Evolutionary conservation across 129 eudicot species (phyloP), one percentile per base, ranked within the genome.

Genomic region (Flaveria ramosissima): DNA sequence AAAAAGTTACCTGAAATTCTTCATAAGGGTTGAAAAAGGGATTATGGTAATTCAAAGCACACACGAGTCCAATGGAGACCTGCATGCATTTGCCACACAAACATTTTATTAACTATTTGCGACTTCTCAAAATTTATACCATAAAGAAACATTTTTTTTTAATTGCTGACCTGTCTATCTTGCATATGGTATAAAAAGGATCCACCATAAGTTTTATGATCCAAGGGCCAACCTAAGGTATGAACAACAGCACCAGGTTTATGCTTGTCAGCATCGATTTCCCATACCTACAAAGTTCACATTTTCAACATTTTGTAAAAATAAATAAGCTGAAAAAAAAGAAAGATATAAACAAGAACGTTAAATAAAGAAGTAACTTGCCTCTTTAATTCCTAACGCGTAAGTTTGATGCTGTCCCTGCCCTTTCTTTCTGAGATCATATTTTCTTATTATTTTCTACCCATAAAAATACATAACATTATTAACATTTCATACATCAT

Each of bases 331-430:
- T 32, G 11, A 19, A 63, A 57, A 71, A 70, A 50, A 19, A 63
- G 45, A 71, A 70, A 39, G 3, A 39, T 21, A 73, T 19, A 73
- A 47, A 75, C 24, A 48, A 30, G 39, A 48, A 47, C 8, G 20
- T 5, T 70, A 24, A 71, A 4, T 52, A 10, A 70, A 70, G 63
- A 9, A 66, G 12, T 36, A 72, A 59, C 76, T 66, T 86, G 91
- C 99, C 97, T 94, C 99, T 88, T 94, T 94, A 56, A 94, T 91
- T 53, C 99, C 99, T 71, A 94, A 73, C 7, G 97, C 99, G 70
- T 94, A 94, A 71, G 99, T 94, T 79, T 94, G 99, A 84, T 94
- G 99, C 59, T 94, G 99, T 47, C 92, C 96, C 50, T 89, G 87
- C 66, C 87, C 93, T 84, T 86, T 89, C 81, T 89, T 87, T 83